Base-by-base conservation (phyloP, 768 basidiomycete species). In the Tulasnella sp. region DNA sequence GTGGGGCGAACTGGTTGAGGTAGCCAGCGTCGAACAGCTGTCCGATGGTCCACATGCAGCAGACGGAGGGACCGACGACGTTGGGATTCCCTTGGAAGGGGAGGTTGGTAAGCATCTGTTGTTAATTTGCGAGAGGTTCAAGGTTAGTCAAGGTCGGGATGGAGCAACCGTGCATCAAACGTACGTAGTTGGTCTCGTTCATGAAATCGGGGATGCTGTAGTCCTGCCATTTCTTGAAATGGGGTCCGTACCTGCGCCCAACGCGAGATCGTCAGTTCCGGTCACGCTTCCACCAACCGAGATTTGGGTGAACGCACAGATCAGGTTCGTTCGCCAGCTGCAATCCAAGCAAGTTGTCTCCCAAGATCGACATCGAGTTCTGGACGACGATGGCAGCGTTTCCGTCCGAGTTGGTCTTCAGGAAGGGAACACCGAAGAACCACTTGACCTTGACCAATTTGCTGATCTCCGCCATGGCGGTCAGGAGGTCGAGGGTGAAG, bases 401-500 rank as follows among this genome's bases (percentile, higher is more conserved):
- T 48, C 42, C 77, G 51, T 77, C 77, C 13, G 77, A 32, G 48
- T 77, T 55, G 4, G 48, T 7, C 40, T 79, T 48, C 7, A 70
- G 20, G 70, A 79, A 79, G 1, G 85, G 82, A 29, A 85, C 79
- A 15, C 85, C 85, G 79, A 85, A 84, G 82, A 89, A 91, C 92
- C 92, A 93, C 72, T 89, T 84, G n/a, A 90, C 87, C 51, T 89
- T 87, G 20, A 90, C 86, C 13, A 91, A 82, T 0, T 85, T 81
- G 0, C 90, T 90, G 40, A 93, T 87, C 76, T 91, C 90, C 13
- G 83, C 82, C 83, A 92, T 87, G 80, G 91, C 86, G 81, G 90
- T 88, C 81, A 95, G 87, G 70, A 95, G 83, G 79, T 92, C 91
- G 0, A 85, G 82, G 0, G 91, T 90, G 77, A 90, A 90, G 42